These are phyloP conservation scores for Allomyces javanicus DNA, from an alignment of 192 early-diverging fungal genomes.

Conservation along the genomic window DNA sequence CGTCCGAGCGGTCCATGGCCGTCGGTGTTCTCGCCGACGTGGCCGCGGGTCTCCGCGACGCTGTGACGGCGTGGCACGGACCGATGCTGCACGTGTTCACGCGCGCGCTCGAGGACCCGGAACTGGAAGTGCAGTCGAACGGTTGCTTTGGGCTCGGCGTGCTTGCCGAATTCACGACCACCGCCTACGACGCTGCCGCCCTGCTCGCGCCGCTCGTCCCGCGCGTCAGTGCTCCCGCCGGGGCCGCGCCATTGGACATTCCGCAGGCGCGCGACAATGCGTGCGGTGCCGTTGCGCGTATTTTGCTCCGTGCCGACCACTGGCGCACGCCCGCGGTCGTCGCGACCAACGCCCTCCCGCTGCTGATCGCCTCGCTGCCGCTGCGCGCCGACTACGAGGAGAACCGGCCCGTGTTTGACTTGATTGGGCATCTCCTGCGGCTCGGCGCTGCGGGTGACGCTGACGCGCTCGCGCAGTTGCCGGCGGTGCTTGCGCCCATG, in stretches of 20 bases:
- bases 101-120: constrained; percentile 5
- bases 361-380: constrained; percentile 44
- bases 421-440: not conserved
- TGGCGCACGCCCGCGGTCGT: constrained; percentile 47
- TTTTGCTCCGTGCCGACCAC: constrained; percentile 17
- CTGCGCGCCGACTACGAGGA: constrained; percentile 56
- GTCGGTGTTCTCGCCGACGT: constrained; percentile 5
- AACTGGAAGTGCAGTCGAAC: constrained; percentile 5
- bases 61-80: constrained; percentile 1
- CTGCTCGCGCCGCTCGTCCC: no score
- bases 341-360: constrained; percentile 45
- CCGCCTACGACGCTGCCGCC: no score
- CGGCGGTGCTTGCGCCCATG: not conserved
- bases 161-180: not conserved
- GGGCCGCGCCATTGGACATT: constrained; percentile 27
- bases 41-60: constrained; percentile 3
- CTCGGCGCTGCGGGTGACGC: not conserved
- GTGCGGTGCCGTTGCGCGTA: constrained; percentile 54
- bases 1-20: constrained; percentile 8
- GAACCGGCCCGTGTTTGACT: constrained; percentile 53
- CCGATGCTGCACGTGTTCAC: constrained; percentile 5
- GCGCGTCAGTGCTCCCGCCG: constrained; percentile 22
- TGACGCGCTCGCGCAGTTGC: not conserved
- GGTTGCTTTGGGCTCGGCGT: constrained; percentile 5
- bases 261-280: constrained; percentile 52